Base-by-base conservation (phyloP, 2,329 filamentous ascomycete species). In the Raffaelea ambrosiae region DNA sequence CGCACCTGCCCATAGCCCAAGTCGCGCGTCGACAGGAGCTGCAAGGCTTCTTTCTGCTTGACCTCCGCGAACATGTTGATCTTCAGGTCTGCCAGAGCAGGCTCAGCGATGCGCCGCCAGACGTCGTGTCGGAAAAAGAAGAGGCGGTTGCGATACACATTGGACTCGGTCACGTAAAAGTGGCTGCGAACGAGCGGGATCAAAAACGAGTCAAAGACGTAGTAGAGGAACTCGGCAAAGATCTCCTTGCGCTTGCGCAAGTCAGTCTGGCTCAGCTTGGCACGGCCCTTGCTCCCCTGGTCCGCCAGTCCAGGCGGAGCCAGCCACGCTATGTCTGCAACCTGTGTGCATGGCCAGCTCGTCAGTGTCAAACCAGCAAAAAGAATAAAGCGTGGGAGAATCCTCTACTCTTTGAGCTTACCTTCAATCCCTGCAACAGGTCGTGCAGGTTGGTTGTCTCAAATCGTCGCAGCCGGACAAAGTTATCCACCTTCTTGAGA, bases 71-170 rank as follows among this genome's bases (percentile, higher is more conserved):
- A 88, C 77, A 94, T 88, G 9, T 68, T 74, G 2, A 67, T 55
- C 59, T 85, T 93, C 20, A 97, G 67, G 1, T 68, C 67, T 1
- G 72, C 63, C 60, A 96, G 69, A 0, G 84, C 79, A 7, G 89
- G 86, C 56, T 90, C 83, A 2, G 84, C 80, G 31, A 97, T 65
- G 38, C 74, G 74, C 44, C 78, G 80, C 93, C 93, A 98, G 10
- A 93, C 73, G 63, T 98, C 93, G 54, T 98, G 93, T 4, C 91
- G 85, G 61, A 96, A 97, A 66, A 88, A 98, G 63, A 95, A 95
- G 1, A 97, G 68, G 23, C 81, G 80, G 57, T 93, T 88, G 16
- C 84, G 82, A 59, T 95, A 81, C 1, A 73, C 72, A 53, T 81
- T 89, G 0, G 89, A 93, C 63, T 98, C 93, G 0, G 93, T 98